These are phyloP conservation scores for Schwanniomyces occidentalis DNA, from an alignment of 805 yeast species.

Conservation along the genomic window DNA sequence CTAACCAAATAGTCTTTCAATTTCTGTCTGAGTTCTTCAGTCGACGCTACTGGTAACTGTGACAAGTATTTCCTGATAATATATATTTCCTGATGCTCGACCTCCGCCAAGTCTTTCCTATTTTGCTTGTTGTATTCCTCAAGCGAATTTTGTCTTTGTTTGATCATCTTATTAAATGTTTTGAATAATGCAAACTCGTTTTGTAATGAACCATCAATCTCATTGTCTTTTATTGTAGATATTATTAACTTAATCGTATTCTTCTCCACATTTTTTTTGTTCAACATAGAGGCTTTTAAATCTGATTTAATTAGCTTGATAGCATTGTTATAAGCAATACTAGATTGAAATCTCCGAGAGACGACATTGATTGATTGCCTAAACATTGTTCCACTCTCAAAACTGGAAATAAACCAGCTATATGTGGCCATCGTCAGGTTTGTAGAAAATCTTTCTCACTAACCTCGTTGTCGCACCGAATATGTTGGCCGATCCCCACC, in stretches of 20 bases:
- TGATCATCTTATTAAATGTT: constrained; percentile 38
- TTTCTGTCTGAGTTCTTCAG: constrained; percentile 36
- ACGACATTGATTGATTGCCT: constrained; percentile 1
- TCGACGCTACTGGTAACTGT: constrained; percentile 49
- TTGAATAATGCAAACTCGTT: constrained; percentile 18
- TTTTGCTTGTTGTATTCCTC: constrained; percentile 45
- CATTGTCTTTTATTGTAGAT: constrained; percentile 22
- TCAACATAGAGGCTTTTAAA: constrained; percentile 26
- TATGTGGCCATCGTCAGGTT: too few species aligned
- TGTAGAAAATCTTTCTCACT: too few species aligned
- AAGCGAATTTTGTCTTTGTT: constrained; percentile 51
- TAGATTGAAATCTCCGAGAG: constrained; percentile 2
- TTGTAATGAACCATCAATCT: constrained; percentile 24
- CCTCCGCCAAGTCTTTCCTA: constrained; percentile 55
- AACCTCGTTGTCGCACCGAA: too few species aligned
- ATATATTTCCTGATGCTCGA: constrained; percentile 47
- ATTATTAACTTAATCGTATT: constrained; percentile 23
- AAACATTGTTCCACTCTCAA: background rate
- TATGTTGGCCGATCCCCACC: too few species aligned
- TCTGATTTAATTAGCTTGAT: constrained; percentile 17
- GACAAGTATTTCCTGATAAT: constrained; percentile 41
- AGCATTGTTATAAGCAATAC: constrained; percentile 15
- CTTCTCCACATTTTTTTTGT: constrained; percentile 19
- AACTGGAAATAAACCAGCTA: too few species aligned
- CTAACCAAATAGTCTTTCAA: constrained; percentile 26